Percentiles rank a stretch among this genome's conserved stretches.
phyloP scores from a whole-genome alignment of 2,329 filamentous ascomycete genomes.

The Harringtonia lauricola region DNA sequence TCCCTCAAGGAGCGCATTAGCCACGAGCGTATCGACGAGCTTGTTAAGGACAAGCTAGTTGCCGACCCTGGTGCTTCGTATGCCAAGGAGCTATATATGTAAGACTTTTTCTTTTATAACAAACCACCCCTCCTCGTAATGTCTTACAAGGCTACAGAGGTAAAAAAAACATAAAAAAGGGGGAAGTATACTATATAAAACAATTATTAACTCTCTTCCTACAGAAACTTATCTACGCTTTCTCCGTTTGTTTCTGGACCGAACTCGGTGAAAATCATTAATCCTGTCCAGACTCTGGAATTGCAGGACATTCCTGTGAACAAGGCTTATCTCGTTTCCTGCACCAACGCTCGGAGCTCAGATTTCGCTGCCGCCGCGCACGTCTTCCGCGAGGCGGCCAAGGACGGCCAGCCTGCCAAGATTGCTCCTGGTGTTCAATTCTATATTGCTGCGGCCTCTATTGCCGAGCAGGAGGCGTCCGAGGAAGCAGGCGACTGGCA shows the following conservation, averaged over 20 bases:
- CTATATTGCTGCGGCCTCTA: slow-evolving; percentile 82
- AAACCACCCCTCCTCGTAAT: background rate
- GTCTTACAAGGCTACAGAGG: background rate
- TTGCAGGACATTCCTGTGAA: slow-evolving; percentile 64
- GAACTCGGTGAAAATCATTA: slow-evolving; percentile 83
- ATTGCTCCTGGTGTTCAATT: slow-evolving; percentile 68
- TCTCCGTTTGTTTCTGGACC: slow-evolving; percentile 79
- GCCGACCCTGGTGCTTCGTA: slow-evolving; percentile 74
- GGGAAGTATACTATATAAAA: too few species aligned
- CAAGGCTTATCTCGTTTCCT: slow-evolving; percentile 80
- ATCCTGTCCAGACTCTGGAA: slow-evolving; percentile 63
- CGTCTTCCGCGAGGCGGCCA: slow-evolving; percentile 72
- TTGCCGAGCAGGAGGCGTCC: slow-evolving; percentile 62
- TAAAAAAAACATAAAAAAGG: too few species aligned
- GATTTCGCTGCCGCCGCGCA: slow-evolving; percentile 73
- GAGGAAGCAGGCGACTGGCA: slow-evolving; percentile 84
- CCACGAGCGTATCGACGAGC: slow-evolving; percentile 60
- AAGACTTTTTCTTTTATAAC: slow-evolving; percentile 46
- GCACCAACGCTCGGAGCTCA: slow-evolving; percentile 75
- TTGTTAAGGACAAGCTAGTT: slow-evolving; percentile 52
- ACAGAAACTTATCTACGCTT: slow-evolving; percentile 61
- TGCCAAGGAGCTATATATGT: slow-evolving; percentile 68
- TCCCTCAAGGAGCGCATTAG: slow-evolving; percentile 48
- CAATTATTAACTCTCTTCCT: too few species aligned
- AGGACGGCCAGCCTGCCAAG: slow-evolving; percentile 52